Evolutionary conservation across 768 basidiomycete genomes (phyloP), one percentile per base, ranked within the genome.

Genomic region (Lactarius vividus): DNA sequence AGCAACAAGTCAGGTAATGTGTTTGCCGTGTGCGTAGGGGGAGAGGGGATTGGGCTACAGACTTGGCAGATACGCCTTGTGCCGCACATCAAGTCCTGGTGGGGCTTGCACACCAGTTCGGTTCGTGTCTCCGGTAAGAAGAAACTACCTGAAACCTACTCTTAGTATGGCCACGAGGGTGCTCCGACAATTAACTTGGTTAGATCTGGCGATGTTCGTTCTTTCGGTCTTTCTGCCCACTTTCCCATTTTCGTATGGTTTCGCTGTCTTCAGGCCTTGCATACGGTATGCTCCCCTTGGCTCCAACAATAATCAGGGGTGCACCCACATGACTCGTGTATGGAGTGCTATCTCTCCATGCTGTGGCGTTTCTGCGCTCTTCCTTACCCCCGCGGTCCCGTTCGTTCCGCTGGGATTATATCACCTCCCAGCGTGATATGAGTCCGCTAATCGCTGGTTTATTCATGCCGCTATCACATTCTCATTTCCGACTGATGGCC

Each of bases 401-500:
- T 31, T n/a, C 8, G 5, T 28, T 33, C 31, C 40, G 37, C 8
- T 11, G 28, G 16, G 42, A 8, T 40, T 23, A 37, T 35, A 29
- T 33, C 28, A 35, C 59, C 28, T 39, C 18, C 10, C 28, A 44
- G 2, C 18, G 26, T 26, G 29, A 11, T 57, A 23, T 46, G 7
- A 35, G 31, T 46, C 39, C 40, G 18, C 53, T 65, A 15, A 29
- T 26, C 26, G 23, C 49, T 52, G 26, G 23, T 28, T 52, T 59
- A 35, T 35, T 49, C 28, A 57, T 55, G 7, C 23, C 13, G 13
- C 31, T 56, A 60, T 62, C 60, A 57, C 60, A 57, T 53, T 29
- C 10, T 66, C 56, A 66, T 57, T 62, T 66, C 65, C 55, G 44
- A 42, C 7, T n/a, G 46, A 26, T 31, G 55, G 23, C 40, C 53